Percentiles rank a stretch among this genome's conserved stretches.
Evolutionary conservation across 2,329 filamentous ascomycete genomes (phyloP).

Genomic region (Talaromyces sp.): DNA sequence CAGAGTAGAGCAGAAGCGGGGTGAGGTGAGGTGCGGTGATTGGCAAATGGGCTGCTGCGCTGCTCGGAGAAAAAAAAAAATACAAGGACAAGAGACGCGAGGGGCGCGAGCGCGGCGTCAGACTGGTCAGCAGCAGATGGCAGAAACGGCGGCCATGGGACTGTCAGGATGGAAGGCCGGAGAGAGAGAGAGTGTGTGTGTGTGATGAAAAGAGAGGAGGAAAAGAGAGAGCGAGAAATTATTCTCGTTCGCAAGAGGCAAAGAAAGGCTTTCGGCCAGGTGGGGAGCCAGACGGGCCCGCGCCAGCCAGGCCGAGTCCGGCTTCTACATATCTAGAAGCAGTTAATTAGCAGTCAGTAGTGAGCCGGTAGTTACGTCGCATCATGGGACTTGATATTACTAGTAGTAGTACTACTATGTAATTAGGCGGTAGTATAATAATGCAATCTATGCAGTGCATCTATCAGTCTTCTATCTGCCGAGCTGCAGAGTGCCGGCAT

Average conservation of each 20-base stretch:
- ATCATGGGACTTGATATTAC: no score
- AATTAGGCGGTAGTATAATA: not conserved
- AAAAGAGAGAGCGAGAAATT: not conserved
- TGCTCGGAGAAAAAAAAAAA: not conserved
- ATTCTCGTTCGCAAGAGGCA: not conserved
- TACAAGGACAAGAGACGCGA: not conserved
- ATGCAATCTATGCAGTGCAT: not conserved
- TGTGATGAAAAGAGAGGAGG: not conserved
- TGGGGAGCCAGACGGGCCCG: not conserved
- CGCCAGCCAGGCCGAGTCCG: slow-evolving; percentile 4
- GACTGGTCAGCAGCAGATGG: not conserved
- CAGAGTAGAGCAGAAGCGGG: not conserved
- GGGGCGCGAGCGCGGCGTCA: not conserved
- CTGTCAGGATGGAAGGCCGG: not conserved
- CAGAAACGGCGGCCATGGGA: not conserved
- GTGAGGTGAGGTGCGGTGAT: not conserved
- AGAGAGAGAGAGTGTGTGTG: no score
- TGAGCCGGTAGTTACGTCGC: no score
- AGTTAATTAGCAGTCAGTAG: no score
- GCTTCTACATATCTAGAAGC: not conserved
- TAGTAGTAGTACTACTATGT: no score
- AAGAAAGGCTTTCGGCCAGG: not conserved
- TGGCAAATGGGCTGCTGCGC: not conserved
- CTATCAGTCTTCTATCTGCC: not conserved
- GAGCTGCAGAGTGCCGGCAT: not conserved